Conservation (phyloP, 164 flowering plant species). For the grape (Vitis vinifera) region ASM3070453v1 NC_081814.1:4424001-4424500, state of each 20-base stretch:
- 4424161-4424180: slow-evolving; percentile 23
- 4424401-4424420: neutral
- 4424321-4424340: slow-evolving; percentile 52
- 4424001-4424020: neutral
- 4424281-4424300: slow-evolving; percentile 44
- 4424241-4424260: slow-evolving; percentile 33
- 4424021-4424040: neutral
- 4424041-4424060: slow-evolving; percentile 19
- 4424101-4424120: too few species aligned
- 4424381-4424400: slow-evolving; percentile 26
- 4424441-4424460: too few species aligned
- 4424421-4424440: slow-evolving; percentile 42
- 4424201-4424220: slow-evolving; percentile 23
- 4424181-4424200: too few species aligned
- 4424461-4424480: too few species aligned
- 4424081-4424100: slow-evolving; percentile 4
- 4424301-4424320: slow-evolving; percentile 34
- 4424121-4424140: too few species aligned
- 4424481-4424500: too few species aligned
- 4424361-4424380: slow-evolving; percentile 43
- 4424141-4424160: too few species aligned
- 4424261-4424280: slow-evolving; percentile 24
- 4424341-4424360: neutral
- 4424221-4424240: slow-evolving; percentile 49
- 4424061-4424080: slow-evolving; percentile 14